Evolutionary conservation across 345 rosid species (phyloP).

Genomic region (Theobroma cacao): DNA sequence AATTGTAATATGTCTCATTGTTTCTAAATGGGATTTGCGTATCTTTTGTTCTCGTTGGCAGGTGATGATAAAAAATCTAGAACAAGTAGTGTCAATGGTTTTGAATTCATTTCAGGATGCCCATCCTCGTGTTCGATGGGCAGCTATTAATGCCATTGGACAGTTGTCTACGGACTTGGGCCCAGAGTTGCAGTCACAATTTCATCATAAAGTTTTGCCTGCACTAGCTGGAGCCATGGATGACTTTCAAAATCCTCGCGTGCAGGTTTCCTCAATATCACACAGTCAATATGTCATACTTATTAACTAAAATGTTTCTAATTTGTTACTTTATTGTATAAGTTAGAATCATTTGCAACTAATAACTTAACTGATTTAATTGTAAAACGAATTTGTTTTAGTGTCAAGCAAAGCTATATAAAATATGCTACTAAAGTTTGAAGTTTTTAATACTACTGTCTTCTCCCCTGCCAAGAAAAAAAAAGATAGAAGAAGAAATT

Average conservation of each 20-base stretch:
- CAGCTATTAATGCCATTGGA: slow-evolving; percentile 75
- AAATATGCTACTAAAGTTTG: background rate
- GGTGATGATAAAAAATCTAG: slow-evolving; percentile 66
- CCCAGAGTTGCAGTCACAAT: slow-evolving; percentile 65
- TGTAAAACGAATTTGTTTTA: slow-evolving; percentile 3
- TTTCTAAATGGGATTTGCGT: background rate
- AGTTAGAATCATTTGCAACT: background rate
- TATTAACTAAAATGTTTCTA: background rate
- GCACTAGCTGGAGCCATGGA: slow-evolving; percentile 67
- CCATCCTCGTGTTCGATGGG: slow-evolving; percentile 74
- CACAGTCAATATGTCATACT: background rate
- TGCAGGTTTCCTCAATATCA: slow-evolving; percentile 45
- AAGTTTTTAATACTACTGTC: background rate
- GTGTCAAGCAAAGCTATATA: background rate
- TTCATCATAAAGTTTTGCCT: slow-evolving; percentile 57
- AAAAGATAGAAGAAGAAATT: background rate
- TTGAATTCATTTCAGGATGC: slow-evolving; percentile 63
- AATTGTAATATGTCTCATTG: background rate
- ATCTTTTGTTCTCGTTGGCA: slow-evolving; percentile 15
- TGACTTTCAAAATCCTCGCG: slow-evolving; percentile 69
- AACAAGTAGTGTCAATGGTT: slow-evolving; percentile 62
- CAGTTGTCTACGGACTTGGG: slow-evolving; percentile 75
- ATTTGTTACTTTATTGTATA: background rate
- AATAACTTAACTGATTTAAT: background rate
- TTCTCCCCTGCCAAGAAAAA: background rate